These are phyloP conservation scores for Phoma sp. DNA, from an alignment of 2,329 filamentous ascomycete species.

Conservation along the genomic window DNA sequence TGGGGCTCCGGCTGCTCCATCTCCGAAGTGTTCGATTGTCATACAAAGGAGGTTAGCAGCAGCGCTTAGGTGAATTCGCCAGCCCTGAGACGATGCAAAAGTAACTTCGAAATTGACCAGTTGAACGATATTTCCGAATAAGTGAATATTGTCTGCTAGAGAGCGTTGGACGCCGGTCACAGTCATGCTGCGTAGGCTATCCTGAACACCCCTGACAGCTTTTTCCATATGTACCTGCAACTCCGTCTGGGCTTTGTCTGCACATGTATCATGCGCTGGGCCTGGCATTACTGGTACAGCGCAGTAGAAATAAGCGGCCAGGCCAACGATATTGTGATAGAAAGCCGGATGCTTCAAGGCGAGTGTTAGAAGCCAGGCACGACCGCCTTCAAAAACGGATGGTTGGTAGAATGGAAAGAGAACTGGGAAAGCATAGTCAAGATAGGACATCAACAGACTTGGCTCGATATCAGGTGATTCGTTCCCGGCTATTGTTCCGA, in stretches of 20 bases:
- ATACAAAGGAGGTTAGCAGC: slow-evolving; percentile 59
- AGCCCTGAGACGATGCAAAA: slow-evolving; percentile 55
- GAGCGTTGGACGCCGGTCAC: background rate
- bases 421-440: slow-evolving; percentile 68
- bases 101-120: slow-evolving; percentile 61
- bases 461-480: background rate
- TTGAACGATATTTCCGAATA: slow-evolving; percentile 60
- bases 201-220: slow-evolving; percentile 1
- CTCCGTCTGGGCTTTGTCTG: background rate
- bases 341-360: slow-evolving; percentile 21
- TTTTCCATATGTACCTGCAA: slow-evolving; percentile 4
- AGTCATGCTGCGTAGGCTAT: background rate
- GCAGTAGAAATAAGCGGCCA: slow-evolving; percentile 13
- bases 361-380: slow-evolving; percentile 65
- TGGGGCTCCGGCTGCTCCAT: background rate
- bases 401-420: slow-evolving; percentile 69
- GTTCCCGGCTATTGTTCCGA: background rate
- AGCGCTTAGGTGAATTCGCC: slow-evolving; percentile 58
- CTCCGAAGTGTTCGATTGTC: slow-evolving; percentile 24
- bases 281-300: slow-evolving; percentile 3
- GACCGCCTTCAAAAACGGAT: slow-evolving; percentile 61
- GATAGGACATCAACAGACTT: slow-evolving; percentile 53
- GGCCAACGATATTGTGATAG: slow-evolving; percentile 50
- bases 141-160: slow-evolving; percentile 10
- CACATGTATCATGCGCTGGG: background rate